These are phyloP conservation scores for Colletotrichum tamarilloi DNA, from an alignment of 2,329 filamentous ascomycete species.

Conservation along the genomic window DNA sequence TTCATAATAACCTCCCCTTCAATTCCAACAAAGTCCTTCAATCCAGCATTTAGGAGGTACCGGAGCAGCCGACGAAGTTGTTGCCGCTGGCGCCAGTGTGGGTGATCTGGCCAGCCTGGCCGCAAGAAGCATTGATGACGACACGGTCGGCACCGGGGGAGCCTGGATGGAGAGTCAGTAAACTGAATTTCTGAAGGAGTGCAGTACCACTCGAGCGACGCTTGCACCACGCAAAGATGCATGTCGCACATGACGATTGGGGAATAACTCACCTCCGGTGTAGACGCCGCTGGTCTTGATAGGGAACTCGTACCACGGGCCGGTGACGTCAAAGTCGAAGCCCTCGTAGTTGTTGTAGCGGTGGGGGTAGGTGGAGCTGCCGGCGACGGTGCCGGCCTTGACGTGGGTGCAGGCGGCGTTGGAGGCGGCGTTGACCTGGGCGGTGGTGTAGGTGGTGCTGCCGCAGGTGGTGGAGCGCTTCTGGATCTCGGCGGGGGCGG, in stretches of 20 bases:
- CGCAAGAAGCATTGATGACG: conserved; percentile 68
- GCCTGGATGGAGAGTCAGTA: conserved; percentile 49
- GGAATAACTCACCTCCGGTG: conserved; percentile 59
- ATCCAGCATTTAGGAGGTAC: neutral
- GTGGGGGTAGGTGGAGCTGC: conserved; percentile 63
- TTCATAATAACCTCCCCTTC: neutral
- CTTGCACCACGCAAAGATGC: neutral
- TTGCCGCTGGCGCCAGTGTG: conserved; percentile 78
- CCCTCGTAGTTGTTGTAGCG: conserved; percentile 72
- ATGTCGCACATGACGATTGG: neutral
- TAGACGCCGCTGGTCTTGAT: conserved; percentile 67
- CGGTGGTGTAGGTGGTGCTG: conserved; percentile 61
- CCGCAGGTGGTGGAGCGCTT: conserved; percentile 63
- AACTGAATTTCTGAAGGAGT: neutral
- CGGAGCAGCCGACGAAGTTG: conserved; percentile 67
- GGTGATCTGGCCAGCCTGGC: conserved; percentile 73
- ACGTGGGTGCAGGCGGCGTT: conserved; percentile 65
- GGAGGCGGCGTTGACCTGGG: conserved; percentile 61
- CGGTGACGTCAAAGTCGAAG: conserved; percentile 66
- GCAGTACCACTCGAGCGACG: neutral
- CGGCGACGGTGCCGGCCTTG: conserved; percentile 48
- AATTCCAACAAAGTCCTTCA: neutral
- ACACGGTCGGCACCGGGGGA: conserved; percentile 75
- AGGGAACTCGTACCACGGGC: conserved; percentile 74
- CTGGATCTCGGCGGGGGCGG: conserved; percentile 27